Conservation (phyloP, 345 rosid species). For the Atalantia buxifolia region DNA sequence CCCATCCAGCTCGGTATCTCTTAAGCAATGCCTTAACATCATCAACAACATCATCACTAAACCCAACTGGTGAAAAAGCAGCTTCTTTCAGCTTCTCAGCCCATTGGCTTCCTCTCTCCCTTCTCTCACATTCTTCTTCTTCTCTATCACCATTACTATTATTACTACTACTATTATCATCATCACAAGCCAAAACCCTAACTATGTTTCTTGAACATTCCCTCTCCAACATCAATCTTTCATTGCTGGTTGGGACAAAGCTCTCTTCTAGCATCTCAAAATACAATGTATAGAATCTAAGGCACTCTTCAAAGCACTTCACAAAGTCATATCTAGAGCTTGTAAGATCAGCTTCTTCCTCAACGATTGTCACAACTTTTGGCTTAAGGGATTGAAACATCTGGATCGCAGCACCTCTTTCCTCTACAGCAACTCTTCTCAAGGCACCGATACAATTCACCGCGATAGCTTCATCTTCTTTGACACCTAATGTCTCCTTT, state of each 20-base stretch:
- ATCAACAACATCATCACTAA: slow-evolving; percentile 65
- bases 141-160: background rate
- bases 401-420: slow-evolving; percentile 35
- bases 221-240: slow-evolving; percentile 65
- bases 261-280: slow-evolving; percentile 77
- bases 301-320: slow-evolving; percentile 68
- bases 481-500: slow-evolving; percentile 38
- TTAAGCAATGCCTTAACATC: slow-evolving; percentile 73
- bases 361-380: slow-evolving; percentile 58
- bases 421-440: slow-evolving; percentile 36
- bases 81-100: slow-evolving; percentile 36
- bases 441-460: slow-evolving; percentile 65
- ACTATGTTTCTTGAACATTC: slow-evolving; percentile 66
- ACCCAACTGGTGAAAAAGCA: slow-evolving; percentile 33
- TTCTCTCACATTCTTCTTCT: slow-evolving; percentile 45
- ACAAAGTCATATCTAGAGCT: slow-evolving; percentile 51
- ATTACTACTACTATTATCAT: background rate
- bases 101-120: slow-evolving; percentile 70
- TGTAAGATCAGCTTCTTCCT: slow-evolving; percentile 72
- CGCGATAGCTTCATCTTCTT: slow-evolving; percentile 59
- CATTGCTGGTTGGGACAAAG: slow-evolving; percentile 58
- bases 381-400: slow-evolving; percentile 45
- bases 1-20: slow-evolving; percentile 63
- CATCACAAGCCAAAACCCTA: slow-evolving; percentile 65
- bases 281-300: slow-evolving; percentile 55